phyloP scores from a whole-genome alignment of 2,329 filamentous ascomycete genomes.

The Parastagonospora nodorum region DNA sequence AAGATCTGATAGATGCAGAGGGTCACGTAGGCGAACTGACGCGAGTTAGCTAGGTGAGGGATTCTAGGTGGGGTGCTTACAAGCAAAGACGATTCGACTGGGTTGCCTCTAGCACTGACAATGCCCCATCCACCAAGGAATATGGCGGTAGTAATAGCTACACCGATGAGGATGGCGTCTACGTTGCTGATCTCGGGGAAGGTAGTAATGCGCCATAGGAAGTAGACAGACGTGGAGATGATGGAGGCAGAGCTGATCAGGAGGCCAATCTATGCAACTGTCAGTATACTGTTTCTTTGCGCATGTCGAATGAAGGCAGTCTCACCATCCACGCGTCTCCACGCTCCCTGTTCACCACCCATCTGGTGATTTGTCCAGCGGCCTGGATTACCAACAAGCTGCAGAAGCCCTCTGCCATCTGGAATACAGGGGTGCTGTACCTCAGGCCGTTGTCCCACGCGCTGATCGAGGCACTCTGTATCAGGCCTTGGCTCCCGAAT shows the following conservation, averaged over 20 bases:
- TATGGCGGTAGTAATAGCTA: conserved; percentile 87
- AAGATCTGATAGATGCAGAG: conserved; percentile 99
- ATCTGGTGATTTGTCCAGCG: conserved; percentile 89
- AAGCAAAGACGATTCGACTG: conserved; percentile 90
- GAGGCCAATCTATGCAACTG: conserved; percentile 72
- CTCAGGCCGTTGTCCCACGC: conserved; percentile 86
- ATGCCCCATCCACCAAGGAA: conserved; percentile 95
- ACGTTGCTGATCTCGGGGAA: conserved; percentile 93
- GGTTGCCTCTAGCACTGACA: conserved; percentile 89
- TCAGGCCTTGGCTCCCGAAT: conserved; percentile 81
- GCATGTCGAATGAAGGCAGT: conserved; percentile 15
- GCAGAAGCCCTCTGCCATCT: conserved; percentile 94
- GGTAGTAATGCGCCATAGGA: conserved; percentile 90
- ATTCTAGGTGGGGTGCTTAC: conserved; percentile 33
- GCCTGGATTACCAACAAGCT: conserved; percentile 95
- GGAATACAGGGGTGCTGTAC: conserved; percentile 93
- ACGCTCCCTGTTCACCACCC: conserved; percentile 89
- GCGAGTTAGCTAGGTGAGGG: conserved; percentile 8
- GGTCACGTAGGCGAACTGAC: conserved; percentile 88
- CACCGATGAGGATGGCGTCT: conserved; percentile 89
- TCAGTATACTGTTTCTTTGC: conserved; percentile 41
- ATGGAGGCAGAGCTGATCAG: conserved; percentile 87
- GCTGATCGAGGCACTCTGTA: conserved; percentile 80
- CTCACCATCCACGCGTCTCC: conserved; percentile 96
- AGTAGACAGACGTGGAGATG: conserved; percentile 93